Conservation (phyloP, 495 filamentous ascomycete species). For the Aspergillus campestris region DNA sequence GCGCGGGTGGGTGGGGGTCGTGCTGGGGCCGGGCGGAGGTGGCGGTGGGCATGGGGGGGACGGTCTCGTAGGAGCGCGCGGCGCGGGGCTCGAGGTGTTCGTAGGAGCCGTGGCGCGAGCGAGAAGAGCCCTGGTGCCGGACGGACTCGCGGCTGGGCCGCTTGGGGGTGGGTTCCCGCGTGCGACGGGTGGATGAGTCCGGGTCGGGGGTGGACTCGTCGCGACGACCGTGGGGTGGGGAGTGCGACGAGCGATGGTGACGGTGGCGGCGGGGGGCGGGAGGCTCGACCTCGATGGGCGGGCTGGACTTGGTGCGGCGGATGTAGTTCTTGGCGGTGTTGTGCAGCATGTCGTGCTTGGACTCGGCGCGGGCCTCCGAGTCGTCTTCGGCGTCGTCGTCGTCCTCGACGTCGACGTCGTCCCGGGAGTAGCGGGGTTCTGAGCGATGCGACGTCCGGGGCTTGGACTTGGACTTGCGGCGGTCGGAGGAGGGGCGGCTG, state of each 20-base stretch:
- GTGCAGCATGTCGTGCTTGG: slow-evolving; percentile 21
- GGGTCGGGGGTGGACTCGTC: slow-evolving; percentile 28
- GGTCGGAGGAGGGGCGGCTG: slow-evolving; percentile 9
- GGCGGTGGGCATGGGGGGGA: slow-evolving; percentile 22
- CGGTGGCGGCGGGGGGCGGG: neutral
- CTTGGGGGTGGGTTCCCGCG: slow-evolving; percentile 19
- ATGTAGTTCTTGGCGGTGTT: slow-evolving; percentile 32
- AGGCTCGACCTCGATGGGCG: slow-evolving; percentile 14
- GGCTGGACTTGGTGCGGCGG: slow-evolving; percentile 18
- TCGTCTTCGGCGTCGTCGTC: no score
- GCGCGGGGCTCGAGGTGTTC: slow-evolving; percentile 24
- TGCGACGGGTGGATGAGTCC: slow-evolving; percentile 21
- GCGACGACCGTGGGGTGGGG: slow-evolving; percentile 23
- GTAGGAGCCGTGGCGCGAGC: slow-evolving; percentile 27
- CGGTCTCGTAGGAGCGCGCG: slow-evolving; percentile 17
- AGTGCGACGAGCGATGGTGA: slow-evolving; percentile 21
- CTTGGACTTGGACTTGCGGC: no score
- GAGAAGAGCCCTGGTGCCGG: slow-evolving; percentile 9
- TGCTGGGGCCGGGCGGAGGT: slow-evolving; percentile 12
- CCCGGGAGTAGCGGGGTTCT: no score
- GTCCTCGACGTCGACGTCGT: no score
- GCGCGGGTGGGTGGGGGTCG: slow-evolving; percentile 18
- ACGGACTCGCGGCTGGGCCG: slow-evolving; percentile 19
- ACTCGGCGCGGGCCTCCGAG: slow-evolving; percentile 15
- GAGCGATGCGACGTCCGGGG: no score